A percentile compares a stretch with the other conserved stretches of the same genome.
Conservation (phyloP, 2,329 filamentous ascomycete genomes). For the Fusarium graminum region DNA sequence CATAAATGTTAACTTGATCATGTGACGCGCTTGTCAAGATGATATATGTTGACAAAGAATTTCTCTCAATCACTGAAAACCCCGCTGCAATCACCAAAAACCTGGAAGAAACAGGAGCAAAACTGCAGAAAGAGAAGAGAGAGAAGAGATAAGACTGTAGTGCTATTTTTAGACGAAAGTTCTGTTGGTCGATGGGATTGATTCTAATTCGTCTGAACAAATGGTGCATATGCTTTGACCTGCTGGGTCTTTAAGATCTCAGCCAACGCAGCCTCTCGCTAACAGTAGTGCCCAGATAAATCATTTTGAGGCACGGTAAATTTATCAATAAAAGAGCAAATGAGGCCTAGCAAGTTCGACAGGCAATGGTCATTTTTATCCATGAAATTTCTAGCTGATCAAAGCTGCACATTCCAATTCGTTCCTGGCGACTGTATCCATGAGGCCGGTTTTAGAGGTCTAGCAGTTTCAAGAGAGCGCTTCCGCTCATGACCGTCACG, state of each 20-base stretch:
- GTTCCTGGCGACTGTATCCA: rapidly evolving
- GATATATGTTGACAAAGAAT: too few species aligned
- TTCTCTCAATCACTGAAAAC: too few species aligned
- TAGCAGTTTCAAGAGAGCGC: neutral
- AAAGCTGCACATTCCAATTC: neutral
- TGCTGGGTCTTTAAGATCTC: constrained; percentile 7
- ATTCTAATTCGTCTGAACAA: neutral
- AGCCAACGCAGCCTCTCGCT: neutral
- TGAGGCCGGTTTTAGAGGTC: neutral
- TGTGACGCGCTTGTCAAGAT: too few species aligned
- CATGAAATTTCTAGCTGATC: neutral
- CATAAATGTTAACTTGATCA: too few species aligned
- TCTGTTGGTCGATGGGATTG: neutral
- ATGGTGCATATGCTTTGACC: neutral
- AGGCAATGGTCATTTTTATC: neutral
- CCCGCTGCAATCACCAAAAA: too few species aligned
- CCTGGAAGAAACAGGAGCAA: too few species aligned
- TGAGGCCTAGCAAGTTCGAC: neutral
- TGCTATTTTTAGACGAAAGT: neutral
- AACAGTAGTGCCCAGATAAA: neutral
- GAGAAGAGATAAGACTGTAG: neutral
- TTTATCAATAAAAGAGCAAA: neutral
- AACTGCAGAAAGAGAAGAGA: neutral
- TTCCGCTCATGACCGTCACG: neutral
- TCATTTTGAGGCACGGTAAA: rapidly evolving